Conservation (phyloP, 805 yeast genomes). For the Metschnikowia lochheadii region DNA sequence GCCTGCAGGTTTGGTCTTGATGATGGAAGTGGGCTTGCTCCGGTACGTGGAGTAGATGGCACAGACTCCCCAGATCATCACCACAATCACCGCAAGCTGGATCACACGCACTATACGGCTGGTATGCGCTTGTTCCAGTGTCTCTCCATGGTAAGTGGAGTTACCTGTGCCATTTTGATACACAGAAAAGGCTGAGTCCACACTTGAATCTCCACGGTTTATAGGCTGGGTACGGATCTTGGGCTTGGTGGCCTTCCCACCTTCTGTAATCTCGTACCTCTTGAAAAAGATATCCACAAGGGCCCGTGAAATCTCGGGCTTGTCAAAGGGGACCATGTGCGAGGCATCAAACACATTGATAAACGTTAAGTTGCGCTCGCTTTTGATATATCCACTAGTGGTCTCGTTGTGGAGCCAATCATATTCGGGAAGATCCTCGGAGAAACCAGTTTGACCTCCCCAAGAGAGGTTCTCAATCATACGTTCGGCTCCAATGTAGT, state of each 20-base stretch:
- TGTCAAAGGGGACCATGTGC: conserved; percentile 92
- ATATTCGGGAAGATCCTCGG: conserved; percentile 25
- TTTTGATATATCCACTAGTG: conserved; percentile 35
- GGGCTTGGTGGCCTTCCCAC: conserved; percentile 15
- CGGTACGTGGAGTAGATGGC: conserved; percentile 34
- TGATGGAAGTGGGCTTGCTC: conserved; percentile 40
- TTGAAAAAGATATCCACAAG: conserved; percentile 50
- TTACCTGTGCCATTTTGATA: not conserved
- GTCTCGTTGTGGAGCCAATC: conserved; percentile 45
- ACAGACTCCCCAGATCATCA: conserved; percentile 40
- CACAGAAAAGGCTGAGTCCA: no score
- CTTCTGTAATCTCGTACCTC: conserved; percentile 13
- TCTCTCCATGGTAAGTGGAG: not conserved
- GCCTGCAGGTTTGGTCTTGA: conserved; percentile 31
- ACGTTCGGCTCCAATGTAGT: conserved; percentile 68
- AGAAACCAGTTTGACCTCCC: conserved; percentile 50
- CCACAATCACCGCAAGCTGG: conserved; percentile 35
- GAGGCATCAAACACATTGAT: conserved; percentile 71
- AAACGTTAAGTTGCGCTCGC: conserved; percentile 71
- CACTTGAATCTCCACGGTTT: not conserved
- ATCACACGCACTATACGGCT: conserved; percentile 34
- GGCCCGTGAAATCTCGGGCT: conserved; percentile 65
- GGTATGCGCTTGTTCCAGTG: conserved; percentile 6
- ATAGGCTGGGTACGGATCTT: conserved; percentile 7
- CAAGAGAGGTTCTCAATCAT: conserved; percentile 60